phyloP scores from a whole-genome alignment of 1,284 basidiomycete genomes.

The Ganoderma multipileum region DNA sequence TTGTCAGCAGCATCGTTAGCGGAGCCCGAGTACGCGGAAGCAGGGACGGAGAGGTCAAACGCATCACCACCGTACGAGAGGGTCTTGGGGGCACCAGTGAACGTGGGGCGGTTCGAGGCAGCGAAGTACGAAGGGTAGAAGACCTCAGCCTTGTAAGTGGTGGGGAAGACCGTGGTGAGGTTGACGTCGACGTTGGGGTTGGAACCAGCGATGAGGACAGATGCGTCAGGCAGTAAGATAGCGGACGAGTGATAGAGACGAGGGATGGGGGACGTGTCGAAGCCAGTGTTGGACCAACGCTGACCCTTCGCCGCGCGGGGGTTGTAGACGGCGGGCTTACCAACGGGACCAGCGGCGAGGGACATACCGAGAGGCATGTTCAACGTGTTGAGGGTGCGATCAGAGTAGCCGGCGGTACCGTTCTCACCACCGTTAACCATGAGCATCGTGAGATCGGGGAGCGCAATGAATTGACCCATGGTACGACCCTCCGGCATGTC shows the following conservation, averaged over 20 bases:
- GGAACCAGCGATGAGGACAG: conserved; percentile 88
- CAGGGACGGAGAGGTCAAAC: conserved; percentile 75
- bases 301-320: conserved; percentile 67
- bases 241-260: conserved; percentile 91
- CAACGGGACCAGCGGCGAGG: conserved; percentile 69
- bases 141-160: conserved; percentile 87
- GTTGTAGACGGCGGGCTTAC: conserved; percentile 80
- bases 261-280: conserved; percentile 67
- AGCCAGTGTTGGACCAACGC: conserved; percentile 76
- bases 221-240: conserved; percentile 88
- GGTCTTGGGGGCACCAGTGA: conserved; percentile 73
- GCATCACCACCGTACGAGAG: conserved; percentile 87
- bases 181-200: conserved; percentile 94
- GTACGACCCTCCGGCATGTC: conserved; percentile 78
- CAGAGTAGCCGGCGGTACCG: conserved; percentile 78
- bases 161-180: conserved; percentile 73
- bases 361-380: conserved; percentile 73
- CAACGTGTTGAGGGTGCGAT: conserved; percentile 55
- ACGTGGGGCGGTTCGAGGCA: conserved; percentile 74
- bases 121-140: conserved; percentile 89
- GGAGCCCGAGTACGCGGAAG: conserved; percentile 68
- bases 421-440: conserved; percentile 82
- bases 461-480: conserved; percentile 88
- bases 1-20: conserved; percentile 75
- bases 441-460: conserved; percentile 79